These are phyloP conservation scores for Ocimum tenuiflorum DNA, from an alignment of 257 asterid genomes.

Conservation along the genomic window DNA sequence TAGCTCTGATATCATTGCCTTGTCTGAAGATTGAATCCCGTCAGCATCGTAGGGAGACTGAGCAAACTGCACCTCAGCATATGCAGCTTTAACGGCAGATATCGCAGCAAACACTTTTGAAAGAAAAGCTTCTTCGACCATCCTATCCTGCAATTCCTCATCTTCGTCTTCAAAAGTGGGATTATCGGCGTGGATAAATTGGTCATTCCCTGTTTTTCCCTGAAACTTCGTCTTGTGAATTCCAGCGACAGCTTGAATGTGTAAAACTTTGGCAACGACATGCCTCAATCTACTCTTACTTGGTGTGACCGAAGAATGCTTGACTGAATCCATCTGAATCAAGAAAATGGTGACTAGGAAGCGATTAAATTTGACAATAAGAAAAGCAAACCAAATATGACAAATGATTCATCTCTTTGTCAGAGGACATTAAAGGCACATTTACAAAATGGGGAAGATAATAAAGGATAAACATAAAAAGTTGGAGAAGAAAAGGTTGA, in stretches of 20 bases:
- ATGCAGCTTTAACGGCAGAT: conserved; percentile 61
- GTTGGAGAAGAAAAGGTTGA: conserved; percentile 10
- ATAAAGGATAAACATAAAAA: conserved; percentile 15
- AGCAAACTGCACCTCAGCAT: conserved; percentile 62
- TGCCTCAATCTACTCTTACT: conserved; percentile 48
- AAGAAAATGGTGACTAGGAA: conserved; percentile 18
- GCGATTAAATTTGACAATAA: neutral
- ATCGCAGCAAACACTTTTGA: conserved; percentile 61
- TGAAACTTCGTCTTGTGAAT: conserved; percentile 17
- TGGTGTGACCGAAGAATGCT: conserved; percentile 38
- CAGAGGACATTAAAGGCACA: conserved; percentile 26
- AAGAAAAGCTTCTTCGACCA: conserved; percentile 49
- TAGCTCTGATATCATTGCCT: conserved; percentile 50
- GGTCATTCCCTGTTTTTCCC: conserved; percentile 27
- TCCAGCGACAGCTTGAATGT: conserved; percentile 34
- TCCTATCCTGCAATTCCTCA: conserved; percentile 24
- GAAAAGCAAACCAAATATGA: conserved; percentile 26
- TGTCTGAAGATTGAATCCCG: conserved; percentile 71
- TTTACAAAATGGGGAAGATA: conserved; percentile 24
- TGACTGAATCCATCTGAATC: conserved; percentile 67
- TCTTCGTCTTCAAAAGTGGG: conserved; percentile 25
- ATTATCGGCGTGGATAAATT: conserved; percentile 1
- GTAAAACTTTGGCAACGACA: conserved; percentile 51
- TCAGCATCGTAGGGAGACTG: conserved; percentile 72
- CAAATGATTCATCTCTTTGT: conserved; percentile 24